Base-by-base conservation (phyloP, 371 early-diverging fungal species). In the Mucor plumbeus region DNA sequence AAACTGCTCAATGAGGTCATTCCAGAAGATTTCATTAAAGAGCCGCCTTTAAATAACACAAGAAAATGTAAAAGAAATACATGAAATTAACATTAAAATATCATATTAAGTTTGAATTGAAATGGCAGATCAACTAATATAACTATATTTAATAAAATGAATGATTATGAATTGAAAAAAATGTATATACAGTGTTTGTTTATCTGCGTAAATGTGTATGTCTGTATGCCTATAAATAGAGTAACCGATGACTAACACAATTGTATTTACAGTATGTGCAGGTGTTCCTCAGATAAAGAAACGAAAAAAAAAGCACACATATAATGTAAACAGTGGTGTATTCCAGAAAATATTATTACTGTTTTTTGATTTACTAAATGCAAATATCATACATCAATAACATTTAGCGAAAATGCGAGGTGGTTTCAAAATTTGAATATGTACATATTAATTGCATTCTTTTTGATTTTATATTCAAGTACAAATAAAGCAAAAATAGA, bases 301-400 rank as follows among this genome's bases (percentile, higher is more conserved):
- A n/a, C n/a, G n/a, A 3, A 26, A 26, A 26, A 26, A 26, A 1
- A 3, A 26, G 3, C 3, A 26, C 3, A 26, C 21, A 21, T 8
- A 10, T 19, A 19, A 9, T 48, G 19, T 19, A 48, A 21, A 48
- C 6, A 21, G 3, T 19, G 10, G 6, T 7, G 4, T 48, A 5
- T 48, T 48, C 48, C 48, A 48, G 48, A 48, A 48, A 21, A 48
- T 48, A n/a, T n/a, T 19, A 7, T 48, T n/a, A 48, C 48, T 48
- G 21, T 19, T 48, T 48, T 47, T 15, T 6, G 21, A 17, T 48
- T 4, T 21, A 48, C 7, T 21, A n/a, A 48, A 48, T 48, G 48
- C 21, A 48, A 48, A 48, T 21, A 48, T 48, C 21, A 48, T 48
- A 21, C 48, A 48, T 48, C 48, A 19, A 19, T 21, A 48, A 19